Evolutionary conservation across 2,329 filamentous ascomycete species (phyloP), one percentile per base, ranked within the genome.

Genomic region (Xylariales sp.): DNA sequence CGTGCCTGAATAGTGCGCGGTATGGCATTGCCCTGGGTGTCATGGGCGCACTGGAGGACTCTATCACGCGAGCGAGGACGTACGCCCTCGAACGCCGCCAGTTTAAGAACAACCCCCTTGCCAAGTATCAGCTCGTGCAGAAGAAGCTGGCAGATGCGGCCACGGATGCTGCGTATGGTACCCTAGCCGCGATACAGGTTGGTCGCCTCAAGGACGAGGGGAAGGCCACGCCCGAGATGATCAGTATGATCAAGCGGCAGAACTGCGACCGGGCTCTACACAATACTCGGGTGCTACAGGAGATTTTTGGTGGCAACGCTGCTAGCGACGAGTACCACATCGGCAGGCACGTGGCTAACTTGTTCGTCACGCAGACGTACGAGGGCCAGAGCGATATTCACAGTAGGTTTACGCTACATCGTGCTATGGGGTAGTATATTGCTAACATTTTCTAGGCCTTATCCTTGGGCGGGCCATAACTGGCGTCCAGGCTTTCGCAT

Each of bases 321-420:
- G 93, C 96, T 57, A 97, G 94, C 77, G 96, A 99, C 75, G 96
- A 99, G 82, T 99, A 98, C 77, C 90, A 90, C 69, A 97, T 99
- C 76, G 96, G 93, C 16, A 89, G 96, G 71, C 96, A 98, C 83
- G 96, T 97, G 67, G 91, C 95, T 64, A 99, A 99, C 80, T 81
- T 99, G 71, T 99, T 97, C 80, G 96, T 99, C 61, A 97, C 95
- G 62, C 95, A 98, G 83, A 98, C 95, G 1, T 99, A 99, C 75
- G 96, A 99, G 82, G 96, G 96, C 28, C 96, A 98, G 82, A 97
- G 94, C 78, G 96, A 98, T 81, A 98, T 98, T 78, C 96, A 98
- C 80, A 89, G 93, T 95, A 83, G 87, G 92, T 88, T 63, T 41
- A 6, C 43, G 56, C 70, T 14, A 12, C 53, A 12, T 46, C 16